Evolutionary conservation across 495 filamentous ascomycete genomes (phyloP), one percentile per base, ranked within the genome.

Genomic region (Penicillium mononematosum): DNA sequence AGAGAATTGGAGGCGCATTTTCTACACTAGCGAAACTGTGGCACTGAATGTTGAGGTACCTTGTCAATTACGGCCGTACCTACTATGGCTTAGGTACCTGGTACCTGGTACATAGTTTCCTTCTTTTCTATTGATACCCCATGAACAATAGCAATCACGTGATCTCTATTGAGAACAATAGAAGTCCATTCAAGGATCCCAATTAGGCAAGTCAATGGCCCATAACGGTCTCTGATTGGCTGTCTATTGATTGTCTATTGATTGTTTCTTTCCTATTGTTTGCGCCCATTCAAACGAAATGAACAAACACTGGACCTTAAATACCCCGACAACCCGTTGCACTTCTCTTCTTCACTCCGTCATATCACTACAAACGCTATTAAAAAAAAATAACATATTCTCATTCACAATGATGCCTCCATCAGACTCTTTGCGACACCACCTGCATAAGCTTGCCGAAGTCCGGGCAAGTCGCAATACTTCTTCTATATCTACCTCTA

Each of bases 351-450:
- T 45, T 39, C 24, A 39, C 36, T 39, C 36, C 14, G 11, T 14
- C 31, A 34, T 32, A 32, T 12, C 31, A 11, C 2, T 17, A 39
- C 36, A 39, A 39, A 39, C 36, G 6, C 36, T 8, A 17, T 7
- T 17, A 39, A 39, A 39, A 8, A 16, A 36, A 39, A 39, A 5
- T 38, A n/a, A 12, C 32, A 12, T 25, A 11, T 38, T 19, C 8
- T 42, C 12, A 20, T 16, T 25, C 32, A 65, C 11, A 36, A 70
- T 68, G 65, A 41, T 56, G 12, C 63, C 63, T 19, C 62, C 65
- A 24, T 61, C 65, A 19, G 60, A 70, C 10, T 60, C 51, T 34
- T 25, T 70, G 31, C 59, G 61, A 25, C 63, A 73, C 25, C 62
- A 64, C n/a, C 27, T 52, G 12, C 58, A 65, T 9, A 70, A 70